Evolutionary conservation across 2,329 filamentous ascomycete genomes (phyloP).

Genomic region (Xylariaceae sp.): DNA sequence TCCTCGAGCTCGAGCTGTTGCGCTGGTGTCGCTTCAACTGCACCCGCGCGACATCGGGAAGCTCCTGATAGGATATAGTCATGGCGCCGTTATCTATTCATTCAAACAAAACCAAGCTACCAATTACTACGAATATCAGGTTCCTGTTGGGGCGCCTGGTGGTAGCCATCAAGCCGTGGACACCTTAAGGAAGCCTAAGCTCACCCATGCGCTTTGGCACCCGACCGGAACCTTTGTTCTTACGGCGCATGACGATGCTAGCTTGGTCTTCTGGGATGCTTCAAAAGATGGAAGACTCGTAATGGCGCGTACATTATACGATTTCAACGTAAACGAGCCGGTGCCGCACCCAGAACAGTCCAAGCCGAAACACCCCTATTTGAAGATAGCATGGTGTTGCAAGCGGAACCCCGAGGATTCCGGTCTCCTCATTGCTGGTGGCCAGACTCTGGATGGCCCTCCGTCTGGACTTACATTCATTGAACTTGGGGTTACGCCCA

Average conservation of each 20-base stretch:
- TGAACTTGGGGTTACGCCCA: conserved; percentile 81
- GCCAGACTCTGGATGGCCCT: conserved; percentile 59
- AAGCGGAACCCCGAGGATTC: conserved; percentile 93
- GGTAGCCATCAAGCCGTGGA: conserved; percentile 62
- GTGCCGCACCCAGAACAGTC: conserved; percentile 46
- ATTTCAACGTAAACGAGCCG: conserved; percentile 67
- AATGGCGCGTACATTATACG: conserved; percentile 73
- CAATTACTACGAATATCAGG: conserved; percentile 76
- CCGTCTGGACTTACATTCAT: conserved; percentile 80
- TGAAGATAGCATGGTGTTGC: conserved; percentile 83
- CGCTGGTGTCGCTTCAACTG: conserved; percentile 72
- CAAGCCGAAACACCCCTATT: conserved; percentile 66
- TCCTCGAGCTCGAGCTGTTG: conserved; percentile 53
- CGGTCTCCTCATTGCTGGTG: conserved; percentile 79
- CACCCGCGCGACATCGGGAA: conserved; percentile 92
- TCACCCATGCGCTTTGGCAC: conserved; percentile 88
- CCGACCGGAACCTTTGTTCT: conserved; percentile 86
- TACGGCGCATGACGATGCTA: conserved; percentile 85
- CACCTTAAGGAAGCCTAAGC: conserved; percentile 60
- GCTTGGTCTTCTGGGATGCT: conserved; percentile 88
- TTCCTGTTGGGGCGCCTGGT: conserved; percentile 80
- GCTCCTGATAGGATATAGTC: conserved; percentile 81
- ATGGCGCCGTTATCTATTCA: conserved; percentile 84
- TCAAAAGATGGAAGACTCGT: conserved; percentile 75
- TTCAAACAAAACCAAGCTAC: conserved; percentile 83